phyloP scores from a whole-genome alignment of 345 rosid genomes.

The Populus pruinosa region DNA sequence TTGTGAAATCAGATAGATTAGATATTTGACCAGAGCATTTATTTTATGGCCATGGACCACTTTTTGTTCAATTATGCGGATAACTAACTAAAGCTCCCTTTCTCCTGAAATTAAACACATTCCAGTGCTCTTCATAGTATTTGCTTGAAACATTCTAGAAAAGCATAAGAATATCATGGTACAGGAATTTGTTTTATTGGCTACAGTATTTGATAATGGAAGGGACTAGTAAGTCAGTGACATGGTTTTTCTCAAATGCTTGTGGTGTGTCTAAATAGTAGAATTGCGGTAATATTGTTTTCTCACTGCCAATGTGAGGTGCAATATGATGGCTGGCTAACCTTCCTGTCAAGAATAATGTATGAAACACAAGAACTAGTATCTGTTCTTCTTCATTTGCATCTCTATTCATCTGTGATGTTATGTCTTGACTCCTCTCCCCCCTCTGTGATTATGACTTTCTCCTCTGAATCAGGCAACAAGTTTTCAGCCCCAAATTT shows the following conservation, averaged over 20 bases:
- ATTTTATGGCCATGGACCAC: neutral
- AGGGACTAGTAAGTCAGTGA: neutral
- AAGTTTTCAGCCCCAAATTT: constrained; percentile 83
- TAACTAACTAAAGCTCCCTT: neutral
- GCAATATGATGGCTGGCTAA: neutral
- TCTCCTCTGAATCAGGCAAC: constrained; percentile 68
- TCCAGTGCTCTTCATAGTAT: neutral
- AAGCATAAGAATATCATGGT: neutral
- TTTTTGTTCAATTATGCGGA: neutral
- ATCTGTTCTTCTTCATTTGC: neutral
- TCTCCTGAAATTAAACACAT: neutral
- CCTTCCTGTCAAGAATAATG: neutral
- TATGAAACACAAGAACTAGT: neutral
- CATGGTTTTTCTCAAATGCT: neutral
- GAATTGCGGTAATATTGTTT: no score
- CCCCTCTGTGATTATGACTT: constrained; percentile 18
- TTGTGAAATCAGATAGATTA: neutral
- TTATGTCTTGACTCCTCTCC: neutral
- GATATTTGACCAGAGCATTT: neutral
- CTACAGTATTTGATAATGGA: neutral
- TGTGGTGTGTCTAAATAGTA: neutral
- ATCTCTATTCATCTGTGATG: neutral
- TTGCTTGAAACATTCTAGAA: neutral
- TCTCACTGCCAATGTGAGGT: neutral
- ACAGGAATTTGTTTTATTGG: neutral